Conservation (phyloP, 306 rosid genomes). For the Quercus engelmannii region DNA sequence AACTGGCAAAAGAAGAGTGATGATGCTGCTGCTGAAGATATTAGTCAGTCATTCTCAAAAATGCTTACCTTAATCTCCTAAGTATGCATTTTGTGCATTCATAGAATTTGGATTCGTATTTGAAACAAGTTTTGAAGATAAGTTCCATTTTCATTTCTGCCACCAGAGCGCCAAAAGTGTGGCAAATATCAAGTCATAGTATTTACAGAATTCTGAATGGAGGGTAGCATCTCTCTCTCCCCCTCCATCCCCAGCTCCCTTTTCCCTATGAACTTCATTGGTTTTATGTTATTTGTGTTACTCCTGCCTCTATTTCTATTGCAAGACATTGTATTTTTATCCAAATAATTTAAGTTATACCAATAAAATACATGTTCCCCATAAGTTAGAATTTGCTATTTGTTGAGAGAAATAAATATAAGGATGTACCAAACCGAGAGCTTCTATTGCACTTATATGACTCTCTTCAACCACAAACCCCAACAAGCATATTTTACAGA, state of each 20-base stretch:
- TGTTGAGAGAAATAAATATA: background rate
- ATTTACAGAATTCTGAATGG: background rate
- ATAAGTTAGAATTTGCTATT: background rate
- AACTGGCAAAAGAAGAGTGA: too few relatives aligned
- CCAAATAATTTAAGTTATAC: background rate
- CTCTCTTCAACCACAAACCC: constrained; percentile 57
- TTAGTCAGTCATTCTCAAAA: background rate
- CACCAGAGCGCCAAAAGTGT: background rate
- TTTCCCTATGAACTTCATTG: background rate
- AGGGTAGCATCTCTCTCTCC: background rate
- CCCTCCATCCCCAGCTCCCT: background rate
- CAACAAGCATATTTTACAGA: constrained; percentile 60
- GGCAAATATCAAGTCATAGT: background rate
- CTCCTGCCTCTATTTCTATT: background rate
- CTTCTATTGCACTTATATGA: constrained; percentile 65
- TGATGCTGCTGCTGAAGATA: too few relatives aligned
- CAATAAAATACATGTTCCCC: background rate
- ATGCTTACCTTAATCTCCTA: too few relatives aligned
- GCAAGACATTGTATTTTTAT: background rate
- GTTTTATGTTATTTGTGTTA: background rate
- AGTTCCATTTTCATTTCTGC: too few relatives aligned
- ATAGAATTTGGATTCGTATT: too few relatives aligned
- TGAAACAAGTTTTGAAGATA: too few relatives aligned
- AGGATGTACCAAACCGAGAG: constrained; percentile 72
- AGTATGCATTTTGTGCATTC: too few relatives aligned